Conservation (phyloP, 2,329 filamentous ascomycete species). For the Beauveria sp. region DNA sequence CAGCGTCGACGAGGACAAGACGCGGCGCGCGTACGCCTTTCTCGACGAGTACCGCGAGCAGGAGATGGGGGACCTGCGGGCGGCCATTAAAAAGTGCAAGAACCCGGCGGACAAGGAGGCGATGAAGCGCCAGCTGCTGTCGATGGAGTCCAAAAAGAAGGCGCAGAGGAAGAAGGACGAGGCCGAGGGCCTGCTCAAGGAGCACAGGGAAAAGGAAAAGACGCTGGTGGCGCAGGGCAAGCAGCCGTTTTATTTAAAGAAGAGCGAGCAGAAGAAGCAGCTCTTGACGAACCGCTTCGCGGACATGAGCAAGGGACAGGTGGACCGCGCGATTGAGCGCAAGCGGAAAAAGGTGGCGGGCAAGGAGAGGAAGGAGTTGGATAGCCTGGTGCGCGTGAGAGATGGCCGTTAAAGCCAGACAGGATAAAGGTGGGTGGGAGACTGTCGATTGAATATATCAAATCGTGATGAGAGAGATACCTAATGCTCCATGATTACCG, state of each 20-base stretch:
- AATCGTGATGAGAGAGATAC: slow-evolving; percentile 7
- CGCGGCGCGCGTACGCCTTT: slow-evolving; percentile 75
- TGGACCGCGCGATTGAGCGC: slow-evolving; percentile 77
- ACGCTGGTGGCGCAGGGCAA: slow-evolving; percentile 81
- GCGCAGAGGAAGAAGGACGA: slow-evolving; percentile 62
- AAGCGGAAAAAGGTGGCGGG: slow-evolving; percentile 81
- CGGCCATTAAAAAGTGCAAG: slow-evolving; percentile 58
- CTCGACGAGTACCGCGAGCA: slow-evolving; percentile 74
- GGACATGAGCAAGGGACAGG: slow-evolving; percentile 76
- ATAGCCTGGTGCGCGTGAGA: slow-evolving; percentile 26
- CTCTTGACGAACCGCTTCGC: slow-evolving; percentile 72
- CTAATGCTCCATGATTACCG: not conserved
- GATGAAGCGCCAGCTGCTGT: slow-evolving; percentile 65
- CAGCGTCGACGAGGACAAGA: slow-evolving; percentile 47
- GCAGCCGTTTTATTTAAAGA: slow-evolving; percentile 89
- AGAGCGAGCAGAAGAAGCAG: slow-evolving; percentile 82
- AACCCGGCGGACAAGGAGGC: slow-evolving; percentile 56
- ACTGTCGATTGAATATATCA: not conserved
- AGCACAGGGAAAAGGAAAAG: slow-evolving; percentile 77
- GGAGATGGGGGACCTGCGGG: slow-evolving; percentile 72
- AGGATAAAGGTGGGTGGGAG: too few species aligned
- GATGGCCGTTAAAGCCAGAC: not conserved
- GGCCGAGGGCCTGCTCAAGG: slow-evolving; percentile 59
- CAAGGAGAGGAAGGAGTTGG: slow-evolving; percentile 75
- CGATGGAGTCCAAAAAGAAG: slow-evolving; percentile 72